Percentiles rank a stretch among this genome's conserved stretches.
Conservation (phyloP, 306 rosid genomes). For the Sphenostylis stenocarpa region DNA sequence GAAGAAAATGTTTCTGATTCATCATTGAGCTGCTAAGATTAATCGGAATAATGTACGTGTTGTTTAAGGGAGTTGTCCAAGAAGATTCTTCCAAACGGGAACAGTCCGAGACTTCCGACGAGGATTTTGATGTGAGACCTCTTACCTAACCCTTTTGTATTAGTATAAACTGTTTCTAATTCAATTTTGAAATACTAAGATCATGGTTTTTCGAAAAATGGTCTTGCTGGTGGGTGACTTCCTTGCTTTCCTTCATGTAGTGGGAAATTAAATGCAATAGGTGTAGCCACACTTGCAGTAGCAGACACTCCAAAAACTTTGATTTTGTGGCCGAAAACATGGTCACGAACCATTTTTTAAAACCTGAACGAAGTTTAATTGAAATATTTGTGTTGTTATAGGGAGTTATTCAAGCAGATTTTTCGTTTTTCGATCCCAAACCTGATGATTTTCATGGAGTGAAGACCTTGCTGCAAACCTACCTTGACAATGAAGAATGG, state of each 20-base stretch:
- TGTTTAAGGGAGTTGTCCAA: neutral
- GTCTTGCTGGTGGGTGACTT: too few species aligned
- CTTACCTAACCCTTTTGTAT: neutral
- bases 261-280: too few species aligned
- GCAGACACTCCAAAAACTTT: too few species aligned
- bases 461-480: constrained; percentile 74
- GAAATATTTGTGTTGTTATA: constrained; percentile 32
- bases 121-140: constrained; percentile 61
- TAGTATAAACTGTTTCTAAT: neutral
- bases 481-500: constrained; percentile 70
- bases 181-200: neutral
- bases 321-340: too few species aligned
- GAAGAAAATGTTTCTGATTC: neutral
- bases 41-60: neutral
- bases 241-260: too few species aligned
- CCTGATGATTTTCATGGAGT: constrained; percentile 80
- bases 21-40: neutral
- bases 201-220: neutral
- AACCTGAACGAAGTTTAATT: neutral
- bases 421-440: constrained; percentile 86
- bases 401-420: constrained; percentile 80
- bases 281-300: too few species aligned
- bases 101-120: constrained; percentile 32
- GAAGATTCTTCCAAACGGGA: neutral
- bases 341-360: neutral